Conservation (phyloP, 2,329 filamentous ascomycete genomes). For the Claviceps lovelessii region DNA sequence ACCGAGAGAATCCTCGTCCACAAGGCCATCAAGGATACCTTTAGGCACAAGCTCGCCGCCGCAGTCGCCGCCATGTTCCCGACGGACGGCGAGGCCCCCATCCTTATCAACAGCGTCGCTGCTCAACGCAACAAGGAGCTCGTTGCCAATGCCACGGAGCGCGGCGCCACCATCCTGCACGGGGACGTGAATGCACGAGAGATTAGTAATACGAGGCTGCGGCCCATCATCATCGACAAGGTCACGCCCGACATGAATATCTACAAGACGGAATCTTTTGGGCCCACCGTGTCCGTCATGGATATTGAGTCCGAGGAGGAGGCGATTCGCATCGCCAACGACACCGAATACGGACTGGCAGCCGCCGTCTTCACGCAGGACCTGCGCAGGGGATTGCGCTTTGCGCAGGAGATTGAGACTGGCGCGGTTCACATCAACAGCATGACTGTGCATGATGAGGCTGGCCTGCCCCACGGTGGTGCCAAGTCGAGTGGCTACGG, state of each 20-base stretch:
- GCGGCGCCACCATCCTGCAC: constrained; percentile 43
- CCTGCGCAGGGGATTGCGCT: constrained; percentile 40
- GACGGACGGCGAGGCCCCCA: constrained; percentile 47
- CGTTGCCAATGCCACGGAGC: constrained; percentile 50
- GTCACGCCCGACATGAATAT: constrained; percentile 55
- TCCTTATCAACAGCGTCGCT: constrained; percentile 55
- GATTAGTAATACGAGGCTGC: constrained; percentile 29
- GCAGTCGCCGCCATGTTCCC: constrained; percentile 29
- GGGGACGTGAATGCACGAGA: constrained; percentile 23
- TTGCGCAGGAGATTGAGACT: constrained; percentile 50
- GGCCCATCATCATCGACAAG: constrained; percentile 52
- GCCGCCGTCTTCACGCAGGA: constrained; percentile 61
- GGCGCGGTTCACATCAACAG: constrained; percentile 56
- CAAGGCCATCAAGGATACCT: constrained; percentile 29
- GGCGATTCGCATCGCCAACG: constrained; percentile 60
- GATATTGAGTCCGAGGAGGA: constrained; percentile 55
- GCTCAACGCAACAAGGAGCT: constrained; percentile 52
- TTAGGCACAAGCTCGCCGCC: constrained; percentile 28
- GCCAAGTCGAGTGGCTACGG: constrained; percentile 51
- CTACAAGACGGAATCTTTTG: constrained; percentile 63
- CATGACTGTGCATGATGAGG: constrained; percentile 52
- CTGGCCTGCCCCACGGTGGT: constrained; percentile 49
- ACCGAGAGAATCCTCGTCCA: constrained; percentile 60
- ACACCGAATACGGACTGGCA: constrained; percentile 64
- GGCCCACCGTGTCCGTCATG: constrained; percentile 56